A percentile compares a stretch with the other conserved stretches of the same genome.
These are phyloP conservation scores for Erysimum cheiri DNA, from an alignment of 441 rosid genomes.

Conservation along the genomic window DNA sequence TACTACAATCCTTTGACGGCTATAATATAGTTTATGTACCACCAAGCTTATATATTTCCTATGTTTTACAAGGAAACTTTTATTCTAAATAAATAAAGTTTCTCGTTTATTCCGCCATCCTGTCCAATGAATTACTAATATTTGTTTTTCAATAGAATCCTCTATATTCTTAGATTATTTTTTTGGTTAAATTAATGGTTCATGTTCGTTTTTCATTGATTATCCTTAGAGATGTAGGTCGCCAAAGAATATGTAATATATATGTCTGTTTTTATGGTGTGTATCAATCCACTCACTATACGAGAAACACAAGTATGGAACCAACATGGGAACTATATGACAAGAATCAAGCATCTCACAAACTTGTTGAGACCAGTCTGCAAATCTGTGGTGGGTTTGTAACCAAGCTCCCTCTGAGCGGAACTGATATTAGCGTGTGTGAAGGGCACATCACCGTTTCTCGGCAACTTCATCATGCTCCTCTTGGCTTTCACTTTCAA, in stretches of 20 bases:
- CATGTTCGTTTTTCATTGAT: too few relatives aligned
- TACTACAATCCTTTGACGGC: too few relatives aligned
- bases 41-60: too few relatives aligned
- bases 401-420: slow-evolving; percentile 82
- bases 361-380: slow-evolving; percentile 93
- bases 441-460: slow-evolving; percentile 90
- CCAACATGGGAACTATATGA: not conserved
- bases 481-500: slow-evolving; percentile 86
- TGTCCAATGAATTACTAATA: too few relatives aligned
- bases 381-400: slow-evolving; percentile 85
- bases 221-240: not conserved
- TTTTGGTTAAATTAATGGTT: too few relatives aligned
- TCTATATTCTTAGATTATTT: too few relatives aligned
- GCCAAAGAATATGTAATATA: not conserved
- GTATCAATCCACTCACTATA: not conserved
- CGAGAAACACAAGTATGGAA: not conserved
- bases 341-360: slow-evolving; percentile 66
- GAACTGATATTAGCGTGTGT: slow-evolving; percentile 93
- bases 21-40: too few relatives aligned
- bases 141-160: too few relatives aligned
- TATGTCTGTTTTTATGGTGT: not conserved
- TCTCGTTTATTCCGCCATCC: too few relatives aligned
- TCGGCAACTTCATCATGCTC: slow-evolving; percentile 78
- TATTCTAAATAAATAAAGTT: too few relatives aligned
- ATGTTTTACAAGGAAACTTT: too few relatives aligned